Conservation (phyloP, 345 rosid species). For the Pugionium dolabratum region DNA sequence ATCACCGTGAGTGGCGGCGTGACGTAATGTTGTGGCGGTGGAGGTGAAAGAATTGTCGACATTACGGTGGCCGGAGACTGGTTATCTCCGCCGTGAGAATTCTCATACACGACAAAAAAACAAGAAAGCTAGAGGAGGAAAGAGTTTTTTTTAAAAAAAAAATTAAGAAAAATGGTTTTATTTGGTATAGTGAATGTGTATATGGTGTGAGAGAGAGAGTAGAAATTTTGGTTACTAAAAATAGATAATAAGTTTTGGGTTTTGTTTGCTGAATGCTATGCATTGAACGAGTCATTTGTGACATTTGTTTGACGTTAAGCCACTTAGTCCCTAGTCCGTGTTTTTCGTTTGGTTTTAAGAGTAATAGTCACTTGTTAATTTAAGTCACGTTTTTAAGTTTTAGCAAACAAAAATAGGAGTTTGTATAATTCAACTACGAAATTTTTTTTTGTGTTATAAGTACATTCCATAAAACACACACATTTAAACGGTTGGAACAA, state of each 20-base stretch:
- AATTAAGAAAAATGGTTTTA: neutral
- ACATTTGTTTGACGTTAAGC: constrained; percentile 29
- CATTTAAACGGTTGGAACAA: too few species aligned
- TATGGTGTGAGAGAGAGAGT: constrained; percentile 7
- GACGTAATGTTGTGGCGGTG: constrained; percentile 13
- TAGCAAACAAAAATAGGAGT: too few species aligned
- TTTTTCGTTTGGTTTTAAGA: neutral
- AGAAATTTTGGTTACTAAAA: constrained; percentile 33
- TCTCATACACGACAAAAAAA: constrained; percentile 39
- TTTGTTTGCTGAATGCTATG: constrained; percentile 1
- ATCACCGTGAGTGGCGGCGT: constrained; percentile 56
- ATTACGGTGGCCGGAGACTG: constrained; percentile 61
- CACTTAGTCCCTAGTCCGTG: constrained; percentile 3
- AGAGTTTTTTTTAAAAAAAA: constrained; percentile 5
- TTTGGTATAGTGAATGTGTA: constrained; percentile 20
- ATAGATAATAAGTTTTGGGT: constrained; percentile 29
- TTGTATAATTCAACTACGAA: too few species aligned
- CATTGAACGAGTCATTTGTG: constrained; percentile 41
- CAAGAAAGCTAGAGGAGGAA: neutral
- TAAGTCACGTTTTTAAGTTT: neutral
- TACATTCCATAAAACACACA: too few species aligned
- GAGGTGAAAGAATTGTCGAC: constrained; percentile 38
- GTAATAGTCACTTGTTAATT: constrained; percentile 1
- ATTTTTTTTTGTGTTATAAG: too few species aligned
- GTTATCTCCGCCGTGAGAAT: constrained; percentile 49